These are phyloP conservation scores for Aspergillus sojae DNA, from an alignment of 2,329 filamentous ascomycete species.

Conservation along the genomic window DNA sequence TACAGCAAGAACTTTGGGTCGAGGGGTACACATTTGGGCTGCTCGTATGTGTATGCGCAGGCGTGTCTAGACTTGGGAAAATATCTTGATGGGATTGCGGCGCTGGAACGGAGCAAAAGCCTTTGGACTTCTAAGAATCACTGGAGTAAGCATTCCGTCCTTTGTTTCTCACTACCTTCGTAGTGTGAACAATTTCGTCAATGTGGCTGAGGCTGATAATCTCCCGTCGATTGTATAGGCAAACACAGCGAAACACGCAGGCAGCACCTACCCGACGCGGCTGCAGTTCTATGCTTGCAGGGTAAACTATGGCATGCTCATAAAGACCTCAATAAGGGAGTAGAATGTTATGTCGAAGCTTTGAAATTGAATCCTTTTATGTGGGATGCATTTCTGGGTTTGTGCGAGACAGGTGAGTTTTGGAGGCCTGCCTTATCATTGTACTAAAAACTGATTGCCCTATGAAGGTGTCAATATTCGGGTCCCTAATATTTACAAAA, in stretches of 20 bases:
- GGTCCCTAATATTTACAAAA: conserved; percentile 82
- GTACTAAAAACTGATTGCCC: conserved; percentile 13
- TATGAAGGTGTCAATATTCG: conserved; percentile 72
- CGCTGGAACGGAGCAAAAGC: conserved; percentile 78
- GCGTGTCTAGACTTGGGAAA: conserved; percentile 79
- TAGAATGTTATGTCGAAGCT: conserved; percentile 83
- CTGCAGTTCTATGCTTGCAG: conserved; percentile 79
- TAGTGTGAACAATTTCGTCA: not conserved
- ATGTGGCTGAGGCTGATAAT: conserved; percentile 6
- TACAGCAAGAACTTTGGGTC: conserved; percentile 71
- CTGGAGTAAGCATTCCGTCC: conserved; percentile 64
- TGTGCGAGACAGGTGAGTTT: conserved; percentile 73
- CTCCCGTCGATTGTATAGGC: conserved; percentile 42
- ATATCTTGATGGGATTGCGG: conserved; percentile 77
- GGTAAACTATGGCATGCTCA: conserved; percentile 85
- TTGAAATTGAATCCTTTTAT: conserved; percentile 92
- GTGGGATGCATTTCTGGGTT: conserved; percentile 91
- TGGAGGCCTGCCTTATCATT: not conserved
- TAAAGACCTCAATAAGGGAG: conserved; percentile 77
- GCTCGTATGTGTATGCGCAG: conserved; percentile 89
- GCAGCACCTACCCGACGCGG: conserved; percentile 76
- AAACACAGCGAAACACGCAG: conserved; percentile 76
- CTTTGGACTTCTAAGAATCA: conserved; percentile 75
- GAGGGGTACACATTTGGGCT: conserved; percentile 77
- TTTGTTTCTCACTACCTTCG: not conserved